phyloP scores from a whole-genome alignment of 192 early-diverging fungal genomes.

The Geranomyces michiganensis region DNA sequence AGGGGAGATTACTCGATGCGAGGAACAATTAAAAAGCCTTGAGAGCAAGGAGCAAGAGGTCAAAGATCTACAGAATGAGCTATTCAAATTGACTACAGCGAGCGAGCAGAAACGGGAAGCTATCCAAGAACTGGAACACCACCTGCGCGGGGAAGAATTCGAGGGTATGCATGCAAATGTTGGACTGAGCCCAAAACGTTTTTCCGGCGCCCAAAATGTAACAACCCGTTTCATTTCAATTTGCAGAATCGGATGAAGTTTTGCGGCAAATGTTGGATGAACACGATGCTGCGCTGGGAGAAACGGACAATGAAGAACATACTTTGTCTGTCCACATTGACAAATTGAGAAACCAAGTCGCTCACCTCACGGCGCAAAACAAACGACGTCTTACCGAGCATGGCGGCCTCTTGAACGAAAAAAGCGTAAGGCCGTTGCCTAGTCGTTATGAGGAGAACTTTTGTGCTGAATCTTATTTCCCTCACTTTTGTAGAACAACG shows the following conservation, averaged over 20 bases:
- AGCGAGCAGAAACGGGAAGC: no score
- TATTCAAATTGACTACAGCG: constrained; percentile 12
- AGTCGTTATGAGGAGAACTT: no score
- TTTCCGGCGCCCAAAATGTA: background rate
- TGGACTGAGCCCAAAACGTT: background rate
- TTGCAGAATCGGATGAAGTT: constrained; percentile 63
- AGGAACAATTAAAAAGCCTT: constrained; percentile 38
- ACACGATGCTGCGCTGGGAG: constrained; percentile 32
- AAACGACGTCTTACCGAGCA: no score
- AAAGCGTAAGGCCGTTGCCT: no score
- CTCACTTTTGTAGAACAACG: constrained; percentile 33
- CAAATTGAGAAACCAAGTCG: constrained; percentile 16
- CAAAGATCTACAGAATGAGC: constrained; percentile 39
- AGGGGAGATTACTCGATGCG: constrained; percentile 35
- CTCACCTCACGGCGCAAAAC: background rate
- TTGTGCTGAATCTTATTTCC: background rate
- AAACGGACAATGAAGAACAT: constrained; percentile 23
- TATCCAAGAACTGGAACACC: no score
- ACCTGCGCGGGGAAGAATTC: no score
- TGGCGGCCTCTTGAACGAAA: no score
- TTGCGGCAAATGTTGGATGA: constrained; percentile 59
- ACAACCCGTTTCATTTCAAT: background rate
- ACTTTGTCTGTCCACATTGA: constrained; percentile 20
- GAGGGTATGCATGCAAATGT: no score
- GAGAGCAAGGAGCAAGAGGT: constrained; percentile 35